These are phyloP conservation scores for Petunia secreta DNA, from an alignment of 257 asterid genomes.

Conservation along the genomic window DNA sequence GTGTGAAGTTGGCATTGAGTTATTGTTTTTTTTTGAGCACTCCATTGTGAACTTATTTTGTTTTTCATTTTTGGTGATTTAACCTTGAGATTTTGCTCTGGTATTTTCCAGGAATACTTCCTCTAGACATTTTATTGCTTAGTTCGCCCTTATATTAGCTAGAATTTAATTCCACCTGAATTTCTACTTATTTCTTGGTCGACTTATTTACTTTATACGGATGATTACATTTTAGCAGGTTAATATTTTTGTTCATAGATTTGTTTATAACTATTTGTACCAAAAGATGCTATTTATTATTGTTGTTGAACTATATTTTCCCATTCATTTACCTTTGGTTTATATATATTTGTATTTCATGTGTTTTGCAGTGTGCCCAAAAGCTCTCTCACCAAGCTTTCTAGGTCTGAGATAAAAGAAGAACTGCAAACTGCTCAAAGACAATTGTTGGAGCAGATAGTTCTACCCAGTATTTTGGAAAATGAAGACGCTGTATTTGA, in stretches of 20 bases:
- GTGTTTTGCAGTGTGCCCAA: constrained; percentile 54
- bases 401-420: constrained; percentile 74
- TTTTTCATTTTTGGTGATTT: neutral
- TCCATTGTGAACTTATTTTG: neutral
- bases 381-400: constrained; percentile 65
- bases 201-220: constrained; percentile 7
- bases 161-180: neutral
- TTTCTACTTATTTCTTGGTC: neutral
- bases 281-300: constrained; percentile 29
- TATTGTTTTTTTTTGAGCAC: constrained; percentile 7
- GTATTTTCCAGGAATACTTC: neutral
- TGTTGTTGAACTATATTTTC: constrained; percentile 29
- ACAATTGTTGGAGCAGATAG: constrained; percentile 65
- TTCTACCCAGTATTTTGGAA: constrained; percentile 59
- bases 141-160: neutral
- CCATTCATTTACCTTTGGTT: constrained; percentile 6
- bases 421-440: constrained; percentile 80
- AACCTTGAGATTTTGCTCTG: neutral
- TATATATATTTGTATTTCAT: constrained; percentile 41
- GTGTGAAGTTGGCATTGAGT: constrained; percentile 1
- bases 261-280: constrained; percentile 24
- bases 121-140: constrained; percentile 18
- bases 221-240: constrained; percentile 21
- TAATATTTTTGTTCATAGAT: constrained; percentile 32
- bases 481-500: constrained; percentile 55